These are phyloP conservation scores for Mycena sp. DNA, from an alignment of 1,284 basidiomycete species.

Conservation along the genomic window DNA sequence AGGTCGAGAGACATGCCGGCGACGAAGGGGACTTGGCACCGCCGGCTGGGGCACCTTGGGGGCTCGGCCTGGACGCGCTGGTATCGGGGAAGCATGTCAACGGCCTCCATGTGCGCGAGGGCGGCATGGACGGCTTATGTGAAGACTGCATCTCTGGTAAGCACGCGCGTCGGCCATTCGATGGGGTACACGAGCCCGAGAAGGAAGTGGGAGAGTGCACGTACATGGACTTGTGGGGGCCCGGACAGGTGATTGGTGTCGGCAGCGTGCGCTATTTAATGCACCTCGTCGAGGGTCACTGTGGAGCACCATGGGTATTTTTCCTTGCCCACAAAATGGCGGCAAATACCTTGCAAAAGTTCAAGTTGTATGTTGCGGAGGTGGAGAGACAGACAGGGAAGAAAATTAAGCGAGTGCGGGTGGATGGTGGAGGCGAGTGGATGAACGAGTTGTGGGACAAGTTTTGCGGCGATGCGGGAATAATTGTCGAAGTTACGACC, in stretches of 20 bases:
- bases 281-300: not conserved
- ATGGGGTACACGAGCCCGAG: too few relatives aligned
- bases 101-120: too few relatives aligned
- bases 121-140: too few relatives aligned
- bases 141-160: too few relatives aligned
- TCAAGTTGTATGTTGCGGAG: not conserved
- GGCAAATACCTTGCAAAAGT: not conserved
- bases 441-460: slow-evolving; percentile 12
- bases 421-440: slow-evolving; percentile 19
- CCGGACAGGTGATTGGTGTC: not conserved
- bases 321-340: slow-evolving; percentile 7
- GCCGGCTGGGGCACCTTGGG: slow-evolving; percentile 1
- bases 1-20: not conserved
- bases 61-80: not conserved
- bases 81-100: not conserved
- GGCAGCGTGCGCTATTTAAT: not conserved
- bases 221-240: slow-evolving; percentile 19
- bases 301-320: not conserved
- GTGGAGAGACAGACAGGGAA: slow-evolving; percentile 11
- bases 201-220: not conserved
- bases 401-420: not conserved
- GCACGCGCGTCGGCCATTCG: too few relatives aligned
- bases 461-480: slow-evolving; percentile 26
- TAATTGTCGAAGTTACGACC: slow-evolving; percentile 28
- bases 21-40: slow-evolving; percentile 2